Evolutionary conservation across 306 rosid genomes (phyloP), one percentile per base, ranked within the genome.

Genomic region (Acacia melanoxylon): DNA sequence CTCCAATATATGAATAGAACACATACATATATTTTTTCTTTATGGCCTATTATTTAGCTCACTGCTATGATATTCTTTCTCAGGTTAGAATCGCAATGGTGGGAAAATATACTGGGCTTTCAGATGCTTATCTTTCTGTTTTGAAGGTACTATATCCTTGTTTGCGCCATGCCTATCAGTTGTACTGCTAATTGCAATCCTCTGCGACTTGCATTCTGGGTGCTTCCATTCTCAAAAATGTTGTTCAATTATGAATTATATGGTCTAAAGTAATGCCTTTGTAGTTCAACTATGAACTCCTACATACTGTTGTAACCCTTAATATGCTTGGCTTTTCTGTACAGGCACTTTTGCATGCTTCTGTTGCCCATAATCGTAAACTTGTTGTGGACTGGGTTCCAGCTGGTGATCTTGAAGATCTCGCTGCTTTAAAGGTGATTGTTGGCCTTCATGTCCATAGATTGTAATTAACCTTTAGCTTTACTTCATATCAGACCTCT

Each of bases 41-140:
- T 54, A 44, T 59, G 54, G 22, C 13, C 62, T 35, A 45, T 2
- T 71, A 54, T 49, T 77, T 79, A 73, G 52, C 66, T 82, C 33
- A 52, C 80, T 41, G 74, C 35, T 48, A 24, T 80, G 46, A 24
- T 73, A 37, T 20, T 19, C 27, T n/a, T 37, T 70, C 56, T 61
- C 92, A 95, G 99, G 98, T 95, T 73, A 90, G 90, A 77, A 93
- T 95, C 88, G 97, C 97, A 54, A 91, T 95, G 91, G 98, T 95
- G 54, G 99, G 99, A 83, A 95, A 95, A 81, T 95, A 95, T 81
- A 93, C 99, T 13, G 95, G 91, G 58, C 96, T 95, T 70, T 82
- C 92, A 27, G 99, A 95, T 92, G 89, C 98, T 49, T 95, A 95
- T 89, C 97, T 95, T 79, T 95, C 99, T 83, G 94, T 95, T 61